phyloP scores from a whole-genome alignment of 108 stramenopile species.

The Fistulifera solaris region DNA sequence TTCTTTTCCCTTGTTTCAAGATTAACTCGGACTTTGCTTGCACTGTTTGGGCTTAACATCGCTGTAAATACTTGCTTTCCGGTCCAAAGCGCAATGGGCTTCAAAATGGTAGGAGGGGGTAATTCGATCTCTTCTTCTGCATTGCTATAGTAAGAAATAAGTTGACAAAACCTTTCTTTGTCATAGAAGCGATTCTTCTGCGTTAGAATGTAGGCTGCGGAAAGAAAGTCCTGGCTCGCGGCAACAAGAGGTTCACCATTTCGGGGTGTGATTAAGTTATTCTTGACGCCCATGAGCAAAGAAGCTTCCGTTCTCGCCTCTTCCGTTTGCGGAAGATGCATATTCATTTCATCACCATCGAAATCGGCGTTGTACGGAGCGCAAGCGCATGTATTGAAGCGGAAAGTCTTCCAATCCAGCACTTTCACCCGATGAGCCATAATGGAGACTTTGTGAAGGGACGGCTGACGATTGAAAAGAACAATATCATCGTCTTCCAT shows the following conservation, averaged over 20 bases:
- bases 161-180: constrained; percentile 73
- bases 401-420: constrained; percentile 91
- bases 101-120: constrained; percentile 86
- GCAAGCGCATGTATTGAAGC: constrained; percentile 99
- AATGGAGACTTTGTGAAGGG: constrained; percentile 95
- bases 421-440: constrained; percentile 96
- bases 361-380: constrained; percentile 99
- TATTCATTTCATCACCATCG: constrained; percentile 99
- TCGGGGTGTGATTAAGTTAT: constrained; percentile 93
- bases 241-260: constrained; percentile 98
- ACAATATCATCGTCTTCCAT: constrained; percentile 97
- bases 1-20: constrained; percentile 94
- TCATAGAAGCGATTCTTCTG: constrained; percentile 92
- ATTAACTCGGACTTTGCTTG: constrained; percentile 58
- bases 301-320: constrained; percentile 97
- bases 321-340: constrained; percentile 99
- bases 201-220: constrained; percentile 90
- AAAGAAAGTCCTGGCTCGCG: constrained; percentile 95
- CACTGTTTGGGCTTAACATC: constrained; percentile 80
- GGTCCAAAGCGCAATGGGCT: constrained; percentile 92
- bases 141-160: constrained; percentile 88
- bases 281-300: constrained; percentile 88
- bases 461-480: constrained; percentile 99
- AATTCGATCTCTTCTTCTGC: constrained; percentile 88
- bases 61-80: constrained; percentile 92